Base-by-base conservation (phyloP, 2,329 filamentous ascomycete species). In the Xylaria digitata region DNA sequence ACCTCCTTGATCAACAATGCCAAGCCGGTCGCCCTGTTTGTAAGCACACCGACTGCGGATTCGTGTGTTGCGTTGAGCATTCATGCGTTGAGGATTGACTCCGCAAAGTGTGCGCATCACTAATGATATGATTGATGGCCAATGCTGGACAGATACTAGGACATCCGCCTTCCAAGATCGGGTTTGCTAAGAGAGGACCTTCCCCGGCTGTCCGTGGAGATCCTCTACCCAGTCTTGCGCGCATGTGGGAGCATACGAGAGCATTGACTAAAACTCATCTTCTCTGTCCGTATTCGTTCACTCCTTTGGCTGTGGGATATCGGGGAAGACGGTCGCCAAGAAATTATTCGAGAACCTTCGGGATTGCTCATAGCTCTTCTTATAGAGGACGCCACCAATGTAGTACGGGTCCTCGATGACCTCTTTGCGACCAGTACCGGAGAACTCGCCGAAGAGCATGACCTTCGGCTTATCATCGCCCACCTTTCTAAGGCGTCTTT, bases 351-450 rank as follows among this genome's bases (percentile, higher is more conserved):
- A 90, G 77, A 96, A 97, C 68, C 91, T 84, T 66, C 85, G 82
- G 69, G 91, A 90, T 83, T 97, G 94, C 80, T 95, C 89, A 80
- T 92, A 98, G n/a, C 94, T 93, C 75, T 86, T 87, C 74, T 91
- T 88, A 76, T 98, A 98, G 1, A 93, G 94, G 72, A 92, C 87
- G 3, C 84, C 81, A 13, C 88, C 93, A n/a, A 93, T 94, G 78
- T 98, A 98, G 81, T 98, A 99, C 15, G 96, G 96, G 78, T 98
- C 96, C 65, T 87, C 83, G 8, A 97, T 89, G 54, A 92, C 86
- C 81, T 97, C 92, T 21, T 86, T 84, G 72, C 80, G 87, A 75
- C 77, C 86, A 40, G 83, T 87, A 3, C 91, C 92, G 75, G 92
- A 94, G 73, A 84, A 89, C 75, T 94, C 91, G 37, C 96, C 96